Evolutionary conservation across 495 filamentous ascomycete genomes (phyloP).

Genomic region (Lichenothelia convexa): DNA sequence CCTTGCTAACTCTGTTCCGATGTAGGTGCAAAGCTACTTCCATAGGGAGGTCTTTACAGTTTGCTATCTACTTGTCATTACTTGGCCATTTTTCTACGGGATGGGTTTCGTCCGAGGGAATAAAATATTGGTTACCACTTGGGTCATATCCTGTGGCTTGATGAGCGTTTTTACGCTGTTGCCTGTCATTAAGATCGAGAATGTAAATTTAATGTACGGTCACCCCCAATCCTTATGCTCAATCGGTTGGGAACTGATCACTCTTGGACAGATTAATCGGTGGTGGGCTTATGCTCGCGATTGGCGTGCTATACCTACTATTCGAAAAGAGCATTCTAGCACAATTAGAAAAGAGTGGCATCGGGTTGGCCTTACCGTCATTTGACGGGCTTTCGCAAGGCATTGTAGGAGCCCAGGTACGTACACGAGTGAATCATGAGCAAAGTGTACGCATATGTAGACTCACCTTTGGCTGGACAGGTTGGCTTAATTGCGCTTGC

Average conservation of each 20-base stretch:
- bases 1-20: constrained; percentile 4
- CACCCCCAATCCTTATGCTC: neutral
- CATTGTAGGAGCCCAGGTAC: constrained; percentile 21
- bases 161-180: constrained; percentile 90
- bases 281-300: constrained; percentile 56
- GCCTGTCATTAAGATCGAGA: constrained; percentile 69
- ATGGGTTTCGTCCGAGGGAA: constrained; percentile 49
- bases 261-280: constrained; percentile 42
- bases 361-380: constrained; percentile 7
- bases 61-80: constrained; percentile 53
- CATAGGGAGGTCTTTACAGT: constrained; percentile 71
- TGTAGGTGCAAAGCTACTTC: constrained; percentile 67
- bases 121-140: constrained; percentile 41
- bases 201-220: constrained; percentile 57
- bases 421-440: neutral
- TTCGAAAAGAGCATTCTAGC: constrained; percentile 57
- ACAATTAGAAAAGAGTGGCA: constrained; percentile 11
- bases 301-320: constrained; percentile 63
- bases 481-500: constrained; percentile 71
- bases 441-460: neutral
- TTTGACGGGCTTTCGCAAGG: constrained; percentile 12
- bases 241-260: neutral
- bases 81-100: constrained; percentile 69
- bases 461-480: constrained; percentile 20
- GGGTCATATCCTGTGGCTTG: constrained; percentile 54